A percentile compares a stretch with the other conserved stretches of the same genome.
phyloP scores from a whole-genome alignment of 164 flowering plant genomes.

The Nelumbo lutea region DNA sequence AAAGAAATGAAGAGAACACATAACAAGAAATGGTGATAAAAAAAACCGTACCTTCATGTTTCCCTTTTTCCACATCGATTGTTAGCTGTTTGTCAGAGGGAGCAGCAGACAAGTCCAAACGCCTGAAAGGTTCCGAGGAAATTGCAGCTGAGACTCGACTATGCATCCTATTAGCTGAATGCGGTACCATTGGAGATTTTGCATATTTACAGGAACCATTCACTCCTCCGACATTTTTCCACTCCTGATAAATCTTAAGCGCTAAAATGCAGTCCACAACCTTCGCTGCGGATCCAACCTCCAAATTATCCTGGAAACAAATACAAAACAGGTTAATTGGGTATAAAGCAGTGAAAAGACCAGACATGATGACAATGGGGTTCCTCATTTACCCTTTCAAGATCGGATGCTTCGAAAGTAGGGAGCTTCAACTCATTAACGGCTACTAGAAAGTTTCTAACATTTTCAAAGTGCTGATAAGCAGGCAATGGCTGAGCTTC shows the following conservation, averaged over 20 bases:
- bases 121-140: constrained; percentile 34
- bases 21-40: not conserved
- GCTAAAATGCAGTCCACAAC: constrained; percentile 83
- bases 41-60: constrained; percentile 37
- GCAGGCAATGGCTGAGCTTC: constrained; percentile 79
- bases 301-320: constrained; percentile 49
- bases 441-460: constrained; percentile 76
- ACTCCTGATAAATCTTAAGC: constrained; percentile 71
- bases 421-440: constrained; percentile 67
- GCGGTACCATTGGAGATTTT: constrained; percentile 53
- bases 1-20: not conserved
- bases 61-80: constrained; percentile 14
- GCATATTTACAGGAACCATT: constrained; percentile 43
- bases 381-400: constrained; percentile 61
- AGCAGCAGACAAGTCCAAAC: constrained; percentile 52
- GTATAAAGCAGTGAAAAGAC: not conserved
- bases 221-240: constrained; percentile 49
- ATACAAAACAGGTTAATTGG: not conserved
- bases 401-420: constrained; percentile 88
- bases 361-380: not conserved
- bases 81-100: constrained; percentile 24
- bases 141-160: constrained; percentile 15
- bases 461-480: constrained; percentile 91
- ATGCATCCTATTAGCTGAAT: constrained; percentile 35
- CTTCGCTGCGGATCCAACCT: constrained; percentile 59